A percentile compares a stretch with the other conserved stretches of the same genome.
Evolutionary conservation across 257 asterid genomes (phyloP).

Genomic region (Eucommia ulmoides): DNA sequence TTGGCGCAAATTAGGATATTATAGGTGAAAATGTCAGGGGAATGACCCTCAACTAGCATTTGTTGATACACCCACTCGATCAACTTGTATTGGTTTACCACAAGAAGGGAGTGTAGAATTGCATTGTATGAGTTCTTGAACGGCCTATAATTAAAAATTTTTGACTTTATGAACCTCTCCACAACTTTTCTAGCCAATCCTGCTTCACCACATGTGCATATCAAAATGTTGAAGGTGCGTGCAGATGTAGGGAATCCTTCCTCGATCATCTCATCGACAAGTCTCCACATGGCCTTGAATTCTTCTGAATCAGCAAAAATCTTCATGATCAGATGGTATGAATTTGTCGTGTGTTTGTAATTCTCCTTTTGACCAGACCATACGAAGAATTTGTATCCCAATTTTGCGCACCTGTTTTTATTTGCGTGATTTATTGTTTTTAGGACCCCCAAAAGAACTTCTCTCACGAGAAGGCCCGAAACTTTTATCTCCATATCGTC

Average conservation of each 20-base stretch:
- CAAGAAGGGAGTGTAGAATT: constrained; percentile 60
- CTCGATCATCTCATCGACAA: constrained; percentile 74
- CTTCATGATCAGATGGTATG: constrained; percentile 66
- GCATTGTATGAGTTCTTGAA: constrained; percentile 74
- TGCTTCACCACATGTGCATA: constrained; percentile 86
- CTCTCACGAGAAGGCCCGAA: constrained; percentile 81
- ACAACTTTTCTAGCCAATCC: constrained; percentile 80
- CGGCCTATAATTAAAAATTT: constrained; percentile 75
- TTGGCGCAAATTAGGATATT: constrained; percentile 83
- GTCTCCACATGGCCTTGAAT: constrained; percentile 87
- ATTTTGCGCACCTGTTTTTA: constrained; percentile 62
- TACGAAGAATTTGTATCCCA: constrained; percentile 81
- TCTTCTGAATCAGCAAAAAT: constrained; percentile 77
- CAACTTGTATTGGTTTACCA: constrained; percentile 52
- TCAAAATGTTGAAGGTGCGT: constrained; percentile 73
- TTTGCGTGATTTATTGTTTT: constrained; percentile 40
- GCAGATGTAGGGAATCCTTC: constrained; percentile 78
- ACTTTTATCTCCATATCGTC: constrained; percentile 40
- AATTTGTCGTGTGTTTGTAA: constrained; percentile 50
- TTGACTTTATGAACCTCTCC: constrained; percentile 78
- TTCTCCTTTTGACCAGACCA: constrained; percentile 82
- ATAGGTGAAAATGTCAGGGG: constrained; percentile 77
- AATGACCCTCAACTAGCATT: constrained; percentile 69
- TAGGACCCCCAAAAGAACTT: constrained; percentile 64
- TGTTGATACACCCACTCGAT: constrained; percentile 88